phyloP scores from a whole-genome alignment of 331 rosid genomes.

The Malus hybrid region DNA sequence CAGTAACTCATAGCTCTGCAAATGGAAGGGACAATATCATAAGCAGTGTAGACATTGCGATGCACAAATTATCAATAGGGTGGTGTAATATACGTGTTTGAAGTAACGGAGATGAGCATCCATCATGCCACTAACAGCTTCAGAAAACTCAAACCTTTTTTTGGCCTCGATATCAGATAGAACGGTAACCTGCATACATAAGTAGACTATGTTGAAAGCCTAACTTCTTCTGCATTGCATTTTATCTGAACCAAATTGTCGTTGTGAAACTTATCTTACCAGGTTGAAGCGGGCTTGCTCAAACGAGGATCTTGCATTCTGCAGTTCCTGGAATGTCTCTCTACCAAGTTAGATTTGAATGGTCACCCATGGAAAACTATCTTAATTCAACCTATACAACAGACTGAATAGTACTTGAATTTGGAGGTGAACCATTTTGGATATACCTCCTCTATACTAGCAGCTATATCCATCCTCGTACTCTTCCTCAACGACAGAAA shows the following conservation, averaged over 20 bases:
- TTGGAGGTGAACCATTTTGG: slow-evolving; percentile 2
- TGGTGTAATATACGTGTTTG: slow-evolving; percentile 48
- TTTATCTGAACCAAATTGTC: slow-evolving; percentile 5
- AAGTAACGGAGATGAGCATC: slow-evolving; percentile 73
- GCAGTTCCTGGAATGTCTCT: slow-evolving; percentile 65
- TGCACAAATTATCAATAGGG: slow-evolving; percentile 6
- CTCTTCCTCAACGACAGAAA: slow-evolving; percentile 63
- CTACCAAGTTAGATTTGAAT: slow-evolving; percentile 53
- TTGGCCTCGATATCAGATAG: slow-evolving; percentile 54
- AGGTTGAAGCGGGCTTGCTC: slow-evolving; percentile 79
- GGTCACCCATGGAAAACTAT: slow-evolving; percentile 26
- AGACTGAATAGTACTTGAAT: not conserved
- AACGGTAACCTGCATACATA: slow-evolving; percentile 39
- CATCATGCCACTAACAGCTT: slow-evolving; percentile 60
- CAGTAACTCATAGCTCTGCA: slow-evolving; percentile 57
- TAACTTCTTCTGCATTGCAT: slow-evolving; percentile 9
- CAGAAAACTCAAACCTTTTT: slow-evolving; percentile 58
- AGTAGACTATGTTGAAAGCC: slow-evolving; percentile 17
- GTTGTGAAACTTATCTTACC: slow-evolving; percentile 37
- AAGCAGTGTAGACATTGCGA: not conserved
- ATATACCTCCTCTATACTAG: slow-evolving; percentile 57
- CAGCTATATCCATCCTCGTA: slow-evolving; percentile 54
- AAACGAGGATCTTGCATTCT: slow-evolving; percentile 48
- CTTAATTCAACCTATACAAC: slow-evolving; percentile 3
- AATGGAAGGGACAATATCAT: slow-evolving; percentile 5